Base-by-base conservation (phyloP, 2,329 filamentous ascomycete genomes). In the Raffaelea arxii region DNA sequence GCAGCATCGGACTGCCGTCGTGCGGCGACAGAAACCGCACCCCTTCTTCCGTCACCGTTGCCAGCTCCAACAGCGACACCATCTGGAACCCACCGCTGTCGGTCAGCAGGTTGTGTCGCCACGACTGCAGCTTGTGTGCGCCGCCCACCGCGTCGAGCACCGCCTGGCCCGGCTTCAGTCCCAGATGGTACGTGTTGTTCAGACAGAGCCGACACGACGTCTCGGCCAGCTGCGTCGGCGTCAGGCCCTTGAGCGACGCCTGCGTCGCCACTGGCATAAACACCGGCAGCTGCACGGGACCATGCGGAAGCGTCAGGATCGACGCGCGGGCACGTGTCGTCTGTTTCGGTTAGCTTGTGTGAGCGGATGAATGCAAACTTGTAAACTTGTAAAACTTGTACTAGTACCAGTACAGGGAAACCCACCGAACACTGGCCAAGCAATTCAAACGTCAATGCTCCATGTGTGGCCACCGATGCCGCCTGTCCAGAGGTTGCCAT, bases 181-280 rank as follows among this genome's bases (percentile, higher is more conserved):
- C 92, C 50, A 98, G 71, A 63, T 98, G 92, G 61, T 98, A 98
- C 12, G 92, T 98, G 66, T 98, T 98, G 69, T 98, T 98, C 53
- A 98, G 70, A 63, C 92, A 98, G 37, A 98, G 69, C 49, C 86
- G 80, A 59, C 94, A 98, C 38, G 86, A 81, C 1, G 90, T 94
- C 46, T 87, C 82, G 57, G 92, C 90, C 3, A 98, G 73, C 60
- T 98, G 92, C 54, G 91, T 83, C 1, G 91, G 89, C 0, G 92
- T 97, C 47, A 98, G 68, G 38, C 92, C 92, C 62, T 98, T 98
- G 35, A 98, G 74, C 0, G 91, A 95, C 1, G 87, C 92, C 66
- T 98, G 92, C 1, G 92, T 98, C 25, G 92, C 92, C 38, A 98
- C 92, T 16, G 92, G 92, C 92, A 98, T 98, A 66, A 98, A 98